Conservation (phyloP, 768 basidiomycete species). For the Zangia roseola region DNA sequence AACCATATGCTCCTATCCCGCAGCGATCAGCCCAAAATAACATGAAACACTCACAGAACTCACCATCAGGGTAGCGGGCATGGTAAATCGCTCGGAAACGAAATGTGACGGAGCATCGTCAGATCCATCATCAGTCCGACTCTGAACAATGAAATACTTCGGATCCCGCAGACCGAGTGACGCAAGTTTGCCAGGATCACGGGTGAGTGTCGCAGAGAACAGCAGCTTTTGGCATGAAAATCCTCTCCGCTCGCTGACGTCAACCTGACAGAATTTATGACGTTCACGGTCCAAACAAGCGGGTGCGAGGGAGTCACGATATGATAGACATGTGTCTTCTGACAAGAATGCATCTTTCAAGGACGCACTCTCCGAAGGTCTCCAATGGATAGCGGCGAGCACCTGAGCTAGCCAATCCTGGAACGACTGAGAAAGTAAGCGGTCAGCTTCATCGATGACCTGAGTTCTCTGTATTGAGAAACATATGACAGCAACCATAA, state of each 20-base stretch:
- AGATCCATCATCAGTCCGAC: slow-evolving; percentile 34
- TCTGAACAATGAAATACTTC: slow-evolving; percentile 86
- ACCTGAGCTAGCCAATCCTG: slow-evolving; percentile 93
- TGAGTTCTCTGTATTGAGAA: slow-evolving; percentile 28
- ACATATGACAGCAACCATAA: neutral
- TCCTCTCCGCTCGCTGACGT: slow-evolving; percentile 54
- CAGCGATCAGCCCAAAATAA: slow-evolving; percentile 1
- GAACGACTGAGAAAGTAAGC: slow-evolving; percentile 92
- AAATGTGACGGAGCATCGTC: slow-evolving; percentile 47
- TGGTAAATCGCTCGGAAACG: slow-evolving; percentile 73
- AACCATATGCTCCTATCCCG: slow-evolving; percentile 77
- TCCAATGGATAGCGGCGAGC: slow-evolving; percentile 64
- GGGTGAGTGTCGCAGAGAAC: slow-evolving; percentile 94
- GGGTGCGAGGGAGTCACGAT: slow-evolving; percentile 56
- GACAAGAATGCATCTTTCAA: slow-evolving; percentile 1
- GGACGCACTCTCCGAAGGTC: slow-evolving; percentile 15
- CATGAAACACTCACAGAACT: slow-evolving; percentile 16
- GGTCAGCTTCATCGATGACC: slow-evolving; percentile 98
- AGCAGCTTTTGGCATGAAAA: slow-evolving; percentile 90
- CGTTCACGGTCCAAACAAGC: slow-evolving; percentile 41
- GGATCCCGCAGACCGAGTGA: slow-evolving; percentile 76
- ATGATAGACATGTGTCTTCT: slow-evolving; percentile 2
- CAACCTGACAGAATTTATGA: slow-evolving; percentile 36
- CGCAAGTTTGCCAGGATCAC: slow-evolving; percentile 90
- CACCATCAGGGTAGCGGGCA: slow-evolving; percentile 78